Evolutionary conservation across 1,284 basidiomycete species (phyloP), one percentile per base, ranked within the genome.

Genomic region (Paramarasmius palmivorus): DNA sequence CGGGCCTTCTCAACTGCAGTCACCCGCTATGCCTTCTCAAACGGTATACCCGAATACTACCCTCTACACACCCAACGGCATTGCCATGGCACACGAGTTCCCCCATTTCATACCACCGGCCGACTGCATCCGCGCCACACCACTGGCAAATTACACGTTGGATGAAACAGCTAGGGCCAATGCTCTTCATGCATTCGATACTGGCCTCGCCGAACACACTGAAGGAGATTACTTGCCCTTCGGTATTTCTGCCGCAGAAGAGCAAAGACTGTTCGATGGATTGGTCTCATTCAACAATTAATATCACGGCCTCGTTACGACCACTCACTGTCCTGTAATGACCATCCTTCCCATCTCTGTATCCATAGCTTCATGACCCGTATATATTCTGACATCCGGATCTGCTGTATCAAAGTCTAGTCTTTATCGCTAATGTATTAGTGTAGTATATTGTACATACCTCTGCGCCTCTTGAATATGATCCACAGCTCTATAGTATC

Each of bases 51-150:
- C 57, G 48, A 3, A 65, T 55, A 0, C 69, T 70, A 17, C 76
- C 63, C 39, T 81, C 59, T 29, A 57, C 55, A 79, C 79, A 81
- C 19, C 51, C 58, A 8, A 58, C 51, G 36, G 64, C 57, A n/a
- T 29, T 14, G 23, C 23, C 10, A 46, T 46, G 7, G 29, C 25
- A 12, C 44, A 46, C 7, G 44, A 46, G n/a, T 29, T 46, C 44
- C 44, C 44, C 8, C 44, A 46, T 26, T 46, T 29, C 32, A 26
- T n/a, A 15, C 32, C 40, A 12, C 6, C 14, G 9, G n/a, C 12
- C 5, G 10, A 41, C 40, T 41, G 25, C 25, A 15, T 32, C 12
- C 44, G 32, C 17, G 44, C 25, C 29, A 46, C 25, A 22, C 25
- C 44, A 8, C 10, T 46, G 12, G 15, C 25, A n/a, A 29, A 46